Conservation (phyloP, 495 filamentous ascomycete species). For the Tuber indicum region DNA sequence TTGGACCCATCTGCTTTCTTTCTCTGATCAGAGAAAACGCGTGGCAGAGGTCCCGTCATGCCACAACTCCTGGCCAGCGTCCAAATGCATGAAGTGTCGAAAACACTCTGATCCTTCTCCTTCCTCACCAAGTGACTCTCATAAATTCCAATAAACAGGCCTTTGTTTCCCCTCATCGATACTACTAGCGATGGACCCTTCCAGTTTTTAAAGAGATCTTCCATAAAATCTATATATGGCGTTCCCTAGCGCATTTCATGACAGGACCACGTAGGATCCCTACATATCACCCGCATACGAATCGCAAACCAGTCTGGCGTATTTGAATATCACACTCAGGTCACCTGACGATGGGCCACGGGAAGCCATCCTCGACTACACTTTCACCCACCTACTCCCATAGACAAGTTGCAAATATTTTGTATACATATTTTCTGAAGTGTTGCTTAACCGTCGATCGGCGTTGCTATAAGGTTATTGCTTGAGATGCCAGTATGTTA, state of each 20-base stretch:
- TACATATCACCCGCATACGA: not conserved
- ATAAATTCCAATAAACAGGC: not conserved
- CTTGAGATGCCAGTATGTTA: not conserved
- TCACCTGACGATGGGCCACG: not conserved
- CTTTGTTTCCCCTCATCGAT: not conserved
- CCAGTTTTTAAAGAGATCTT: not conserved
- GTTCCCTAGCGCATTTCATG: not conserved
- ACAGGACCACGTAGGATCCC: conserved; percentile 3
- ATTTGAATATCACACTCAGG: not conserved
- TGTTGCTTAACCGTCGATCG: not conserved
- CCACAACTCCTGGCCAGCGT: conserved; percentile 25
- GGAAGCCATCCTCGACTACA: not conserved
- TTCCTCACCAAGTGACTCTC: not conserved
- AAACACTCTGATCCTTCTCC: not conserved
- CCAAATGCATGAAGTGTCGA: not conserved
- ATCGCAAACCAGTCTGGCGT: not conserved
- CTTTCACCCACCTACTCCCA: not conserved
- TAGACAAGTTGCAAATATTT: not conserved
- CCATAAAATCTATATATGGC: conserved; percentile 1
- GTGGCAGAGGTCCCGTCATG: conserved; percentile 42
- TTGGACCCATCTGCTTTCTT: conserved; percentile 17
- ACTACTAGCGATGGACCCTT: not conserved
- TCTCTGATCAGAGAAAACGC: conserved; percentile 43
- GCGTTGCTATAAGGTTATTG: not conserved
- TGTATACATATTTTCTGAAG: not conserved